phyloP scores from a whole-genome alignment of 768 basidiomycete genomes.

The Agaricus subrufescens region DNA sequence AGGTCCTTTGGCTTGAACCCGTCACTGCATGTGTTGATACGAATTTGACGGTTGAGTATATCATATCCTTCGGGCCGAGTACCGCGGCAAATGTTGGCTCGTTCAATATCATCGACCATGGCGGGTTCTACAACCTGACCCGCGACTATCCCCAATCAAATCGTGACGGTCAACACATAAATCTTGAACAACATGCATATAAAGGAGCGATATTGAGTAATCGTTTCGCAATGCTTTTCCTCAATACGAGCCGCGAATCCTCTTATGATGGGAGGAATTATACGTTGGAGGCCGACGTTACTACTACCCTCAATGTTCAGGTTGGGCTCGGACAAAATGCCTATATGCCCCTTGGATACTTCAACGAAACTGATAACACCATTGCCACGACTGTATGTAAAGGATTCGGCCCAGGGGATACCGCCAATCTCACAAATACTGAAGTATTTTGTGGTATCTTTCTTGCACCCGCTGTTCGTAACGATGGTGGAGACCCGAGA shows the following conservation, averaged over 20 bases:
- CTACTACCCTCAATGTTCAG: background rate
- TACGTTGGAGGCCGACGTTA: background rate
- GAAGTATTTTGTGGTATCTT: constrained; percentile 15
- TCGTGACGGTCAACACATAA: background rate
- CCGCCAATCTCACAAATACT: constrained; percentile 16
- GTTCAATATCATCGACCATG: constrained; percentile 14
- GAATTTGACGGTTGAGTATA: constrained; percentile 18
- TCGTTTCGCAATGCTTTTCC: background rate
- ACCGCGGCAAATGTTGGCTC: background rate
- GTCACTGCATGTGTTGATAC: constrained; percentile 17
- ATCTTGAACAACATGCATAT: background rate
- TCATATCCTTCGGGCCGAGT: background rate
- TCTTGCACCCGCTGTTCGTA: constrained; percentile 13
- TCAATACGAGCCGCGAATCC: background rate
- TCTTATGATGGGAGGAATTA: background rate
- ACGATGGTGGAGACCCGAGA: constrained; percentile 15
- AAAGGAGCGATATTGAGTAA: background rate
- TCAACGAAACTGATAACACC: background rate
- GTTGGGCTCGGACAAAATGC: background rate
- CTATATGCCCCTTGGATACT: background rate
- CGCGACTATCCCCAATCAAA: constrained; percentile 10
- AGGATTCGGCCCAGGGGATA: constrained; percentile 15
- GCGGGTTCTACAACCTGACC: constrained; percentile 13
- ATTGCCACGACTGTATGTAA: constrained; percentile 7
- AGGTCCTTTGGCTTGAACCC: constrained; percentile 20